Evolutionary conservation across 2,329 filamentous ascomycete species (phyloP).

Genomic region (Claviceps sp.): DNA sequence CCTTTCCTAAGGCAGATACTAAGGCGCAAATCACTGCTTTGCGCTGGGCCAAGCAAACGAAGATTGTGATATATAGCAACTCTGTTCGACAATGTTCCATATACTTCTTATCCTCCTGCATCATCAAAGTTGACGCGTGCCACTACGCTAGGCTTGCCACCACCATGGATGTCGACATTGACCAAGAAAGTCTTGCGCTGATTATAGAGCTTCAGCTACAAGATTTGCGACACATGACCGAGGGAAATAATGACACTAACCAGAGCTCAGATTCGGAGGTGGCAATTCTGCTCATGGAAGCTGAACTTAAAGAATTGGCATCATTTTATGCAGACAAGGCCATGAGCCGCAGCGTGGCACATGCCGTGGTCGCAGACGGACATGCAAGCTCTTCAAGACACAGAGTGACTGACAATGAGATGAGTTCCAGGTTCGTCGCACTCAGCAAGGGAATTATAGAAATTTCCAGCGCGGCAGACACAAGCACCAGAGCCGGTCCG

Average conservation of each 20-base stretch:
- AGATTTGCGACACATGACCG: constrained; percentile 6
- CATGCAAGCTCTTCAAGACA: too few relatives aligned
- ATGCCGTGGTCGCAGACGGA: constrained; percentile 7
- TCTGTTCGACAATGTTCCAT: too few relatives aligned
- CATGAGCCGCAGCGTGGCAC: constrained; percentile 10
- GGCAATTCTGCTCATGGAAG: constrained; percentile 5
- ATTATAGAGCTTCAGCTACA: constrained; percentile 11
- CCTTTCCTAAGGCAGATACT: too few relatives aligned
- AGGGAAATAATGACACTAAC: constrained; percentile 6
- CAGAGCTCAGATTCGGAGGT: constrained; percentile 4
- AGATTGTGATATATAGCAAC: too few relatives aligned
- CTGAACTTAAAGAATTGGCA: constrained; percentile 6
- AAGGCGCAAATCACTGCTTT: too few relatives aligned
- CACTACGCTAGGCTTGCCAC: background rate
- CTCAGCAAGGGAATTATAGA: background rate
- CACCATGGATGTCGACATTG: constrained; percentile 1
- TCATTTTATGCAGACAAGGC: constrained; percentile 5
- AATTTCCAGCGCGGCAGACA: too few relatives aligned
- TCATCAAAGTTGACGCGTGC: background rate
- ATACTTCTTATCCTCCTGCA: background rate
- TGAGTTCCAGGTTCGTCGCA: too few relatives aligned
- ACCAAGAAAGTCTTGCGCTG: constrained; percentile 8
- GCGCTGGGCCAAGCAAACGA: too few relatives aligned
- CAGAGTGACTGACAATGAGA: too few relatives aligned
- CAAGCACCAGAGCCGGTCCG: too few relatives aligned